Evolutionary conservation across 306 rosid species (phyloP), one percentile per base, ranked within the genome.

Genomic region (Cucumis cinereus): DNA sequence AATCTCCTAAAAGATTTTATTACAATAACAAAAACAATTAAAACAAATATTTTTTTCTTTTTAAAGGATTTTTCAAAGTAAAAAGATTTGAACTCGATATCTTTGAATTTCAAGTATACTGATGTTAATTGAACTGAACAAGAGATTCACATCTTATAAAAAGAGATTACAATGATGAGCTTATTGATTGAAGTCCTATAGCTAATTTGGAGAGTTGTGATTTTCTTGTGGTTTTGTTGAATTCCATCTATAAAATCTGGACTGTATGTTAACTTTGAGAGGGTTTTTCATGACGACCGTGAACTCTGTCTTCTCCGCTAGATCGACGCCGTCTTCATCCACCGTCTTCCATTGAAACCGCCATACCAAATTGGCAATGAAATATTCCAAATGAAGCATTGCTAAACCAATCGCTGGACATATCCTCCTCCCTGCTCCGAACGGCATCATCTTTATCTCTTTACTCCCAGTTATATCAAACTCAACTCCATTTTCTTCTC

Each of bases 361-460:
- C 79, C 79, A 76, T 1, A 76, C 58, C 71, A 76, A 59, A 76
- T 76, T 76, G 1, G 70, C 79, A 13, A 76, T 22, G 12, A 59
- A 59, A 41, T 76, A 76, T 22, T 76, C 71, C 79, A 76, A 59
- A 76, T 59, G 79, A 57, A 76, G 79, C 0, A 76, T 76, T 0
- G 71, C 57, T 26, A 76, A 1, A 0, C 58, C 71, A 19, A 23
- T 16, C 1, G 30, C 79, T 0, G 79, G 79, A 11, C 72, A 76
- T 5, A 76, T 76, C 3, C 79, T 76, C 30, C 79, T 76, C 19
- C 79, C 79, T 14, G 17, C 79, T 7, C 79, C 72, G 8, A 76
- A 76, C 10, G 72, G 79, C 79, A 76, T 76, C 79, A 76, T 59
- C 79, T 59, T 76, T 1, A 76, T 76, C 79, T 60, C 79, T 10